A percentile compares a stretch with the other conserved stretches of the same genome.
Conservation (phyloP, 2,329 filamentous ascomycete genomes). For the Penicillium digitatum region DNA sequence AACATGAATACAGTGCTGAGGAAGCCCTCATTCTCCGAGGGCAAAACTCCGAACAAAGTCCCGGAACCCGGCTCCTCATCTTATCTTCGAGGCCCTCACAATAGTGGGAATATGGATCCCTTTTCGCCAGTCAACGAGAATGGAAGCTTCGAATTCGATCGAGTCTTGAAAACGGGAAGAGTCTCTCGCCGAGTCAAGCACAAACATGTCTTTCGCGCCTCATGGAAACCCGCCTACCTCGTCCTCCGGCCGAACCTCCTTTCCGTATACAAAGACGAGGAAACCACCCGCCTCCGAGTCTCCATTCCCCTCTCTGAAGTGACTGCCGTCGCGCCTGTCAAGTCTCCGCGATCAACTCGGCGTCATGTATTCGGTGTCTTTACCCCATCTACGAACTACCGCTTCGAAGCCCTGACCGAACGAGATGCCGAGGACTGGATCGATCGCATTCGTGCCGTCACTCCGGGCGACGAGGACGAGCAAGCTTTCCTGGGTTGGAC, state of each 20-base stretch:
- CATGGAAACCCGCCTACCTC: slow-evolving; percentile 85
- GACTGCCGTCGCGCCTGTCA: slow-evolving; percentile 83
- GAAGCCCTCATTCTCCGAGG: slow-evolving; percentile 23
- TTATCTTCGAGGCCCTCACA: slow-evolving; percentile 26
- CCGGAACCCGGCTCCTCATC: slow-evolving; percentile 26
- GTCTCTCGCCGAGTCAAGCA: slow-evolving; percentile 86
- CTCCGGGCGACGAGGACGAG: slow-evolving; percentile 82
- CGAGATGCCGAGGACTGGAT: slow-evolving; percentile 85
- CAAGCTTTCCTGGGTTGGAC: slow-evolving; percentile 64
- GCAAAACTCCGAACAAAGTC: slow-evolving; percentile 27
- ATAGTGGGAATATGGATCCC: slow-evolving; percentile 54
- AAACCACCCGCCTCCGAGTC: slow-evolving; percentile 82
- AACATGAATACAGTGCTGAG: slow-evolving; percentile 27
- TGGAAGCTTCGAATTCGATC: slow-evolving; percentile 93
- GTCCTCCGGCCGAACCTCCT: slow-evolving; percentile 87
- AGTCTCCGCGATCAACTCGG: slow-evolving; percentile 81
- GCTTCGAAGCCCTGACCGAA: slow-evolving; percentile 71
- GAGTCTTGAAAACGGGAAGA: slow-evolving; percentile 83
- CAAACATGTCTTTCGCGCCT: slow-evolving; percentile 75
- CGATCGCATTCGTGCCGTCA: slow-evolving; percentile 69
- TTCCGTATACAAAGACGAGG: slow-evolving; percentile 87
- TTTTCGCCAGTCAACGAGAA: slow-evolving; percentile 89
- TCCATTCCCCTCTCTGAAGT: slow-evolving; percentile 86
- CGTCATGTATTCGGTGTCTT: slow-evolving; percentile 89
- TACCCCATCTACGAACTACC: slow-evolving; percentile 84